Conservation (phyloP, 768 basidiomycete species). For the Lactarius akahatsu region DNA sequence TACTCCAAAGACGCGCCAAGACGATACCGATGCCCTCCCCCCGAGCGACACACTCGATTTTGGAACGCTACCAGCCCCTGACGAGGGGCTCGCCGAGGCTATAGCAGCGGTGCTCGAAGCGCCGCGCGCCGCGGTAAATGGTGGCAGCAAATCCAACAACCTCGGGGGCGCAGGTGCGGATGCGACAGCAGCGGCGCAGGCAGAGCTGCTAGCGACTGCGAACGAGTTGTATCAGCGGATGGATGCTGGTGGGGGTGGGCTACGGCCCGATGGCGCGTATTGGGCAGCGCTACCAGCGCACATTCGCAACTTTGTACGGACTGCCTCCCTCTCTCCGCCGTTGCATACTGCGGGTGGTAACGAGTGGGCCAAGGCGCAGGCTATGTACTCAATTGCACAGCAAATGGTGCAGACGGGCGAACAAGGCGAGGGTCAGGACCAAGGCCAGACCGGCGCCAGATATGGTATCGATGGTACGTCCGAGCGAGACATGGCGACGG, state of each 20-base stretch:
- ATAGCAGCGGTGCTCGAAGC: conserved; percentile 28
- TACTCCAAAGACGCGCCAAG: conserved; percentile 14
- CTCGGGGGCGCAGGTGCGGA: conserved; percentile 20
- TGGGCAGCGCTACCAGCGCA: conserved; percentile 69
- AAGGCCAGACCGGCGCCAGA: conserved; percentile 28
- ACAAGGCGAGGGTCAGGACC: conserved; percentile 30
- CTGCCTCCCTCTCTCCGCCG: conserved; percentile 36
- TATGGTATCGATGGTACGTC: conserved; percentile 34
- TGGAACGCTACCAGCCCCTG: conserved; percentile 23
- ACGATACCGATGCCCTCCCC: conserved; percentile 20
- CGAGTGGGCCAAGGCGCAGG: conserved; percentile 49
- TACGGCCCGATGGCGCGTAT: conserved; percentile 57
- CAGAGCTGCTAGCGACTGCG: conserved; percentile 48
- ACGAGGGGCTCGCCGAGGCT: conserved; percentile 29
- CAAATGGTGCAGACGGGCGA: conserved; percentile 55
- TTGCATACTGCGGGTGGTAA: conserved; percentile 35
- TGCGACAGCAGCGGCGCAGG: conserved; percentile 32
- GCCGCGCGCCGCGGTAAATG: conserved; percentile 14
- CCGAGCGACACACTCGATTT: conserved; percentile 25
- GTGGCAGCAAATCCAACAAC: neutral
- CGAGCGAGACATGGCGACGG: conserved; percentile 35
- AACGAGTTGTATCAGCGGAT: conserved; percentile 48
- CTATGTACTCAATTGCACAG: conserved; percentile 68
- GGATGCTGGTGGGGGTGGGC: conserved; percentile 30
- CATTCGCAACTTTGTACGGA: conserved; percentile 65